These are phyloP conservation scores for Amanita subjunquillea DNA, from an alignment of 768 basidiomycete species.

Conservation along the genomic window DNA sequence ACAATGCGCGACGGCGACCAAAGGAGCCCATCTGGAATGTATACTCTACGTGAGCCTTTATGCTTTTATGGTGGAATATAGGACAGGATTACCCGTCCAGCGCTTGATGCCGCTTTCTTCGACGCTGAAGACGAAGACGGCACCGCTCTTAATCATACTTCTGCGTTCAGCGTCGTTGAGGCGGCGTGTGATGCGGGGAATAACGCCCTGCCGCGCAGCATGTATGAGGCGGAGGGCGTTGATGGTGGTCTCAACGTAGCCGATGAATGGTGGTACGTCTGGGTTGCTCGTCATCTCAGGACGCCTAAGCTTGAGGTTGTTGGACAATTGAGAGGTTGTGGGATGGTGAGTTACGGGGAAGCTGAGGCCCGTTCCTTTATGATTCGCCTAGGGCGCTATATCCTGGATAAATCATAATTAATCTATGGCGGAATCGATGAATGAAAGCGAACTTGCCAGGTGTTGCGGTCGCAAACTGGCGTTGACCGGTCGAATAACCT, in stretches of 20 bases:
- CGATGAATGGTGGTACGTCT: constrained; percentile 59
- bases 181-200: constrained; percentile 75
- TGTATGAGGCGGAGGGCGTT: constrained; percentile 79
- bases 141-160: constrained; percentile 53
- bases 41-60: constrained; percentile 8
- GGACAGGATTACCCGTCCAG: constrained; percentile 52
- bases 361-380: constrained; percentile 31
- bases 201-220: constrained; percentile 68
- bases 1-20: constrained; percentile 84
- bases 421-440: constrained; percentile 28
- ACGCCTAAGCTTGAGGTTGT: constrained; percentile 45
- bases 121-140: constrained; percentile 84
- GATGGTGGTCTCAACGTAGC: constrained; percentile 73
- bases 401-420: constrained; percentile 28
- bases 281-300: constrained; percentile 40
- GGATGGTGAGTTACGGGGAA: constrained; percentile 29
- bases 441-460: constrained; percentile 18
- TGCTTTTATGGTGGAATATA: constrained; percentile 5
- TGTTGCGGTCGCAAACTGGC: constrained; percentile 20
- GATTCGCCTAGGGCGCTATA: constrained; percentile 22
- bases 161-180: constrained; percentile 73
- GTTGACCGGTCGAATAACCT: constrained; percentile 31
- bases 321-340: constrained; percentile 37
- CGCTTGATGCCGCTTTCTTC: constrained; percentile 83
- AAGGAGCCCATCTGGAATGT: constrained; percentile 39